A percentile compares a stretch with the other conserved stretches of the same genome.
These are phyloP conservation scores for Lepidium africanum DNA, from an alignment of 345 rosid genomes.

Conservation along the genomic window DNA sequence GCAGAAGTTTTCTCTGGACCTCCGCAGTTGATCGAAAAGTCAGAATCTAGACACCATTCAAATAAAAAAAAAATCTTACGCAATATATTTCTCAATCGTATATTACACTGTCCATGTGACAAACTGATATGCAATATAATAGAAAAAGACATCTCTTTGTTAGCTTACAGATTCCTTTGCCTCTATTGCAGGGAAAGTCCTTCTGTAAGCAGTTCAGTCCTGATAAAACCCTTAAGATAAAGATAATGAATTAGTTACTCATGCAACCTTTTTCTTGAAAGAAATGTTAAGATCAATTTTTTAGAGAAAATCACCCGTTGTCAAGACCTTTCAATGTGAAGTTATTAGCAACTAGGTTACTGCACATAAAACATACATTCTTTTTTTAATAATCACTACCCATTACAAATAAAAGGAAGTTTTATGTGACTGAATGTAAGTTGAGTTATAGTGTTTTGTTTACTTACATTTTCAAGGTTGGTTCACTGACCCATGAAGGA, in stretches of 20 bases:
- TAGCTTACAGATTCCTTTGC: slow-evolving; percentile 41
- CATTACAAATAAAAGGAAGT: too few species aligned
- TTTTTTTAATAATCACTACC: not conserved
- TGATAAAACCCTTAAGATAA: slow-evolving; percentile 14
- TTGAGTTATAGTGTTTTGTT: too few species aligned
- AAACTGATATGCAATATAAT: not conserved
- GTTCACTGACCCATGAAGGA: too few species aligned
- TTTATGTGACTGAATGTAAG: too few species aligned
- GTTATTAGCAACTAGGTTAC: slow-evolving; percentile 64
- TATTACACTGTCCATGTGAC: too few species aligned
- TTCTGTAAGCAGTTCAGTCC: slow-evolving; percentile 55
- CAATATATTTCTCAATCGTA: not conserved
- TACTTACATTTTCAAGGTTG: too few species aligned
- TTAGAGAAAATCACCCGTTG: slow-evolving; percentile 32
- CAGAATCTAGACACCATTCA: slow-evolving; percentile 27
- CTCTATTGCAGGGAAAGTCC: slow-evolving; percentile 24
- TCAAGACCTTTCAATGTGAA: slow-evolving; percentile 11
- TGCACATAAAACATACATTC: slow-evolving; percentile 30
- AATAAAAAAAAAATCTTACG: not conserved
- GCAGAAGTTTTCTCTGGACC: slow-evolving; percentile 39
- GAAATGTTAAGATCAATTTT: not conserved
- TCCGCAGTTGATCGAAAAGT: slow-evolving; percentile 52
- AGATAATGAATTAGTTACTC: not conserved
- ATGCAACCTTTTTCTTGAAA: not conserved
- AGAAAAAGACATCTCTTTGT: not conserved